Conservation (phyloP, 345 rosid species). For the Eucalyptus marginata region DNA sequence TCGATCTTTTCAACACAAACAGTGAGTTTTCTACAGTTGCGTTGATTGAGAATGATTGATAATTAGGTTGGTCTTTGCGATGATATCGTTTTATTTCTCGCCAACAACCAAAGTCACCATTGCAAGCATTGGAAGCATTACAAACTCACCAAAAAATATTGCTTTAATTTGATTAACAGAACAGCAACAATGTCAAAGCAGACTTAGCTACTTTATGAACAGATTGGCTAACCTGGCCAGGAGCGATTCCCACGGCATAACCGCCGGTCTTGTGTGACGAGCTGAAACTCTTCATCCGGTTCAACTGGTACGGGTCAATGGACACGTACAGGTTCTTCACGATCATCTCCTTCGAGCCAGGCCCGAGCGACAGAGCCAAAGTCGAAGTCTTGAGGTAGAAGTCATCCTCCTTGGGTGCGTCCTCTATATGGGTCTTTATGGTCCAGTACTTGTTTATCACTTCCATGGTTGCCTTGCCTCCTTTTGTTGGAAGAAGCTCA, state of each 20-base stretch:
- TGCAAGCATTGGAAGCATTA: neutral
- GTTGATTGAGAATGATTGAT: neutral
- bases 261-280: constrained; percentile 8
- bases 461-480: constrained; percentile 3
- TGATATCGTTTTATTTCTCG: neutral
- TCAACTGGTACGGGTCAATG: constrained; percentile 47
- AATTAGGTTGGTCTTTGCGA: neutral
- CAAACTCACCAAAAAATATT: neutral
- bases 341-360: constrained; percentile 14
- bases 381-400: constrained; percentile 17
- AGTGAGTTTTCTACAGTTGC: neutral
- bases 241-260: constrained; percentile 4
- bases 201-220: neutral
- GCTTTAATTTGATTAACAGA: neutral
- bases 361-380: constrained; percentile 1
- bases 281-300: constrained; percentile 37
- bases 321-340: constrained; percentile 41
- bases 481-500: neutral
- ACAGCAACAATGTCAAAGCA: neutral
- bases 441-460: constrained; percentile 22
- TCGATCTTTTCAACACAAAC: neutral
- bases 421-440: constrained; percentile 17
- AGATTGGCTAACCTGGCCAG: constrained; percentile 22
- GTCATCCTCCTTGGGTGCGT: constrained; percentile 18
- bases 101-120: neutral